Base-by-base conservation (phyloP, 352 stramenopile species). In the Phytophthora constricta region DNA sequence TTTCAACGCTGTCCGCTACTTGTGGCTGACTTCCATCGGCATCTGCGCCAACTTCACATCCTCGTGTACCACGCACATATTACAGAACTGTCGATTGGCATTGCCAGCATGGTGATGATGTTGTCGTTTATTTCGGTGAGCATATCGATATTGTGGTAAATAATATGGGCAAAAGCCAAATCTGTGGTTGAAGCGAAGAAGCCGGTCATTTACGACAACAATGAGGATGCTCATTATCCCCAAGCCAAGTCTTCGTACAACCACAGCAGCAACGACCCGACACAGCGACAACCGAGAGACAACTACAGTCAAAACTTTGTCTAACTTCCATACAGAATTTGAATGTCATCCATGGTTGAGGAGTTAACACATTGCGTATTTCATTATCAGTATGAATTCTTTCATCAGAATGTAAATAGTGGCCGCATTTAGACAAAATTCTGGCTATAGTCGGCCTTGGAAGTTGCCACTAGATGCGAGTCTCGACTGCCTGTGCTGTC, bases 401-500 rank as follows among this genome's bases (percentile, higher is more conserved):
- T n/a, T n/a, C n/a, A n/a, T n/a, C n/a, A n/a, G n/a, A n/a, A 42
- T 19, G 4, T 42, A 42, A 42, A 42, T 42, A 17, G 14, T 42
- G n/a, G n/a, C 34, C 11, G 34, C 34, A 37, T 60, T 33, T 79
- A 86, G 2, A 86, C 74, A 27, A 88, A 82, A 23, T 86, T 86
- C 43, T 84, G 74, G 42, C 66, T 53, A 65, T 88, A 83, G 43
- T 82, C 78, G 39, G 59, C 65, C 25, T 79, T 69, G 3, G 72
- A 31, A 3, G 37, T 10, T 22, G 26, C 27, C 23, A 28, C 26
- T 33, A 39, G 48, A 39, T 57, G 41, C 17, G 46, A 68, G 31
- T 39, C 60, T 13, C 52, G 45, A 17, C 39, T 49, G 22, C 25
- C 47, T 39, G 43, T 49, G n/a, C 56, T 53, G n/a, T 72, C 62